Conservation (phyloP, 2,329 filamentous ascomycete species). For the Colletotrichum sp. region DNA sequence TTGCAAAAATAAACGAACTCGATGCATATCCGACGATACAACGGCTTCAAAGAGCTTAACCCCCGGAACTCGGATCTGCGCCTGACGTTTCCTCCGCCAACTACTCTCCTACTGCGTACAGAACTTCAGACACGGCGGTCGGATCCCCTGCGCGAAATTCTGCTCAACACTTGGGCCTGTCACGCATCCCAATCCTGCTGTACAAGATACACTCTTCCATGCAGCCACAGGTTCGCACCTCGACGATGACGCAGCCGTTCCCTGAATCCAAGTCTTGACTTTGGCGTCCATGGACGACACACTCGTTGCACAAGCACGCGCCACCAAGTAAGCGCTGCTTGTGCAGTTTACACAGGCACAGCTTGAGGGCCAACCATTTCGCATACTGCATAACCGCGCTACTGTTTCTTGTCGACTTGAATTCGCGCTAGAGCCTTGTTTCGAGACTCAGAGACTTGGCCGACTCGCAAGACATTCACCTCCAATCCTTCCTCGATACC, state of each 20-base stretch:
- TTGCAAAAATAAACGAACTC: background rate
- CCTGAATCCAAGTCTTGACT: background rate
- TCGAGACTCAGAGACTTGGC: background rate
- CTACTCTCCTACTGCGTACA: background rate
- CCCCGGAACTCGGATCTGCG: background rate
- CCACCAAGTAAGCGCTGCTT: background rate
- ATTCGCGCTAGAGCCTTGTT: conserved; percentile 18
- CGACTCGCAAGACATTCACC: background rate
- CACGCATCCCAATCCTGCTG: background rate
- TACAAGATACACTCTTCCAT: background rate
- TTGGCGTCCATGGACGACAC: background rate
- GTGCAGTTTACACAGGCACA: background rate
- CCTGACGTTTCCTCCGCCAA: background rate
- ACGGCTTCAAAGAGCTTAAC: background rate
- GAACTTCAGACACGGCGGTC: conserved; percentile 8
- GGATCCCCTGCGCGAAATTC: conserved; percentile 1
- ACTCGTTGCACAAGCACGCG: background rate
- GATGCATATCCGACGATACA: background rate
- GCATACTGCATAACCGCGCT: conserved; percentile 16
- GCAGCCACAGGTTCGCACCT: background rate
- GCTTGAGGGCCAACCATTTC: background rate
- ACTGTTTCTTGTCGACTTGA: conserved; percentile 9
- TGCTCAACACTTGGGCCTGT: background rate
- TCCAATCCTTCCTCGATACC: background rate
- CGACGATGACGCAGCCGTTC: background rate